Conservation (phyloP, 2,329 filamentous ascomycete species). For the Dryadomyces quercus-mongolicae region DNA sequence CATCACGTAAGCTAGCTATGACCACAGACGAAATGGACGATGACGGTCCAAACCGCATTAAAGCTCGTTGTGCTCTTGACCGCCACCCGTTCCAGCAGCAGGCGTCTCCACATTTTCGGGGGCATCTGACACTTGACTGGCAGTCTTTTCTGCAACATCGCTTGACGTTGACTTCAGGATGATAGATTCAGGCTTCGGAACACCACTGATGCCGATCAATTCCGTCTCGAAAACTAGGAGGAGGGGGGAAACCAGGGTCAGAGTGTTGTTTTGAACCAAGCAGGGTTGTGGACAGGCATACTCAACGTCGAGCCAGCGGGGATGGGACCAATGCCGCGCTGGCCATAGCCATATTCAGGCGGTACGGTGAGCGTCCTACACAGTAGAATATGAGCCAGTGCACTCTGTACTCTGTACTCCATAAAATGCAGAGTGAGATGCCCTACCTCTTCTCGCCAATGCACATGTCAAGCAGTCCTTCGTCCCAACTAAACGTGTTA, state of each 20-base stretch:
- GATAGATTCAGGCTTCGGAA: conserved; percentile 38
- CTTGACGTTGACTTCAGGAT: conserved; percentile 24
- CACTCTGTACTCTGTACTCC: neutral
- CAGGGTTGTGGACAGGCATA: conserved; percentile 23
- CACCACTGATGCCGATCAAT: conserved; percentile 70
- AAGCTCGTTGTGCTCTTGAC: conserved; percentile 48
- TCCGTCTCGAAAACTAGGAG: conserved; percentile 55
- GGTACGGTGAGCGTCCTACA: conserved; percentile 71
- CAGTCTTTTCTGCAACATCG: conserved; percentile 15
- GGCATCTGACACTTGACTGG: conserved; percentile 36
- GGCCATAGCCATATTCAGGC: conserved; percentile 75
- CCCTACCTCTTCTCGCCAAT: conserved; percentile 70
- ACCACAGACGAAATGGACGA: too few relatives aligned
- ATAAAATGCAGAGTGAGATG: conserved; percentile 13
- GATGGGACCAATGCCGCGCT: conserved; percentile 66
- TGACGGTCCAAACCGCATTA: conserved; percentile 15
- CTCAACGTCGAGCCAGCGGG: conserved; percentile 67
- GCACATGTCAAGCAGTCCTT: conserved; percentile 87
- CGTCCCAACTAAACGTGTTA: conserved; percentile 56
- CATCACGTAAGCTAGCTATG: too few relatives aligned
- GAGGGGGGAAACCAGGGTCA: neutral
- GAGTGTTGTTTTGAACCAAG: neutral
- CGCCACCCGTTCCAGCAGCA: conserved; percentile 41
- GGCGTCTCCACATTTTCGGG: conserved; percentile 29
- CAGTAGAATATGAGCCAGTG: neutral